Conservation (phyloP, 2,329 filamentous ascomycete species). For the Colletotrichum tropicale region DNA sequence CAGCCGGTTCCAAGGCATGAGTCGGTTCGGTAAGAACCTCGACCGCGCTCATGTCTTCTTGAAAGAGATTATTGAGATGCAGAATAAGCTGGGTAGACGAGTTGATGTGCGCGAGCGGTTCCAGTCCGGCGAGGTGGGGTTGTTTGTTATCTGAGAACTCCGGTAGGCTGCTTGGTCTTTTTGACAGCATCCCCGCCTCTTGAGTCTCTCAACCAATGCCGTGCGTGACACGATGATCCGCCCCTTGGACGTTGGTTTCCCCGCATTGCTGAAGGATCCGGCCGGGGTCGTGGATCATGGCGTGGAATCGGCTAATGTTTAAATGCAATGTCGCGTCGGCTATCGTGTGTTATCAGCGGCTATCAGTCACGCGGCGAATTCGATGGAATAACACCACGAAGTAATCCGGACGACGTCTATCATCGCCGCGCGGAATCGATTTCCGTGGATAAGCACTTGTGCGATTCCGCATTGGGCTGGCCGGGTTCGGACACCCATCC, state of each 20-base stretch:
- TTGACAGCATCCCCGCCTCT: neutral
- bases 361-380: neutral
- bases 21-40: slow-evolving; percentile 34
- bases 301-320: neutral
- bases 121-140: slow-evolving; percentile 14
- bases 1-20: slow-evolving; percentile 31
- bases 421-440: neutral
- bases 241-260: neutral
- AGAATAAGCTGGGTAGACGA: slow-evolving; percentile 12
- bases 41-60: slow-evolving; percentile 33
- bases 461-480: neutral
- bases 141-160: slow-evolving; percentile 24
- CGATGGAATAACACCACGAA: neutral
- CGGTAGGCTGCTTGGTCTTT: neutral
- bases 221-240: neutral
- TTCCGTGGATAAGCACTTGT: neutral
- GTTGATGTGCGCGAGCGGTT: slow-evolving; percentile 23
- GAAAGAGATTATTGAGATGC: slow-evolving; percentile 24
- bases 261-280: neutral
- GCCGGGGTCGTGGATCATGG: neutral
- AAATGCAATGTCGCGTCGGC: neutral
- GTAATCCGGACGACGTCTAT: neutral
- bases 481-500: neutral
- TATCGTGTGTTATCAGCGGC: neutral
- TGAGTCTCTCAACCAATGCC: neutral